These are phyloP conservation scores for Solanum hybrid DNA, from an alignment of 305 asterid genomes.

Conservation along the genomic window DNA sequence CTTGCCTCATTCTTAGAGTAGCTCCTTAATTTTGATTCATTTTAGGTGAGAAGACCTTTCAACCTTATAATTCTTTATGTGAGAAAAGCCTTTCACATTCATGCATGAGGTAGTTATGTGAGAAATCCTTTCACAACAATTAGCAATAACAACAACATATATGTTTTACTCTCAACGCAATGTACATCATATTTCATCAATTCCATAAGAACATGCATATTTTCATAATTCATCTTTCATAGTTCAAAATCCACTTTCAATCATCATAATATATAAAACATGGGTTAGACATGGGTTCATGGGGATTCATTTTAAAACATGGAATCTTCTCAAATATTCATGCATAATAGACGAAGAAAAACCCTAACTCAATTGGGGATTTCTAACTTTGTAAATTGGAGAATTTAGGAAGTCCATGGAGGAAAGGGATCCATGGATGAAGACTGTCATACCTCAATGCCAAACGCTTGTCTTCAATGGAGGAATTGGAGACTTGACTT, in stretches of 20 bases:
- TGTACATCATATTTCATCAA: neutral
- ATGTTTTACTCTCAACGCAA: neutral
- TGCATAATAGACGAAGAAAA: neutral
- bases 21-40: neutral
- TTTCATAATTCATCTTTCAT: neutral
- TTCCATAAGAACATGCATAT: neutral
- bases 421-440: neutral
- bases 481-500: neutral
- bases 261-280: neutral
- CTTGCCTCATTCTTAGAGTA: neutral
- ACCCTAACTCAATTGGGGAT: neutral
- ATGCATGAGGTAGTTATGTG: neutral
- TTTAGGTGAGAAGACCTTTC: neutral
- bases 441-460: neutral
- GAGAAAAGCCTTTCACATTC: neutral
- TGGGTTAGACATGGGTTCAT: neutral
- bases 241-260: neutral
- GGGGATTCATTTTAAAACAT: neutral
- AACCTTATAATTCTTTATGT: neutral
- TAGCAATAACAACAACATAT: neutral
- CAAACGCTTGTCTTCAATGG: neutral
- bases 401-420: neutral
- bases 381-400: neutral
- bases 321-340: neutral
- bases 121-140: neutral